Base-by-base conservation (phyloP, 139 green algal species). In the Coccomyxa sp. region DNA sequence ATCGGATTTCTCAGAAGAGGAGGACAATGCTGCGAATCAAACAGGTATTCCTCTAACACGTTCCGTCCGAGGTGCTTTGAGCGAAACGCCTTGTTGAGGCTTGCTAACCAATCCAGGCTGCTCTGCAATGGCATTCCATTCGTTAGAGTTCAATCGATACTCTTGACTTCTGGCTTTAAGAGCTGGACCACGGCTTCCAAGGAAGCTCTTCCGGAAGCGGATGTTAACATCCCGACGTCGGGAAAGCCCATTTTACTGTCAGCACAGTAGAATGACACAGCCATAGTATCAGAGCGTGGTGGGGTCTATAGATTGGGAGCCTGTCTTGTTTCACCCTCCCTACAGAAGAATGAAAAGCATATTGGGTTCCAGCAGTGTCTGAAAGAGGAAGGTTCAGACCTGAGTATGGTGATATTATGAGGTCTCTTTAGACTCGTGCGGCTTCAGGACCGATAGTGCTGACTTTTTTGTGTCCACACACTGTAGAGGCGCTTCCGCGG, bases 1-100 rank as follows among this genome's bases (percentile, higher is more conserved):
- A 59, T 63, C 80, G 86, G 82, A 85, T 63, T 85, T 85, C 30
- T 81, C 82, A 51, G 82, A 85, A 23, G 27, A 77, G 18, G 82
- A 85, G 18, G 32, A 84, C 58, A 79, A 51, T 32, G 66, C 38
- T 51, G 57, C 27, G 27, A 67, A 84, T 15, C 67, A 79, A 67
- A 28, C 81, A 84, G 81, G 81, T 84, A 51, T 31, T 25, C 10
- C n/a, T 25, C 59, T 67, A 28, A 31, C 38, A 81, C 38, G 38
- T 51, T 51, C 38, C 38, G 38, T 51, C 38, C 38, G 38, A 51
- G 38, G 38, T 51, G 38, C 38, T 51, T 51, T 51, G 38, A 81
- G 38, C 17, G 10, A 45, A 18, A 21, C 45, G 31, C 11, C 32
- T 17, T 17, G 77, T 66, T 25, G 75, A n/a, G 18, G 75, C 27